A percentile compares a stretch with the other conserved stretches of the same genome.
Conservation (phyloP, 208 protist genomes). For the Trypanosoma lewisi region DNA sequence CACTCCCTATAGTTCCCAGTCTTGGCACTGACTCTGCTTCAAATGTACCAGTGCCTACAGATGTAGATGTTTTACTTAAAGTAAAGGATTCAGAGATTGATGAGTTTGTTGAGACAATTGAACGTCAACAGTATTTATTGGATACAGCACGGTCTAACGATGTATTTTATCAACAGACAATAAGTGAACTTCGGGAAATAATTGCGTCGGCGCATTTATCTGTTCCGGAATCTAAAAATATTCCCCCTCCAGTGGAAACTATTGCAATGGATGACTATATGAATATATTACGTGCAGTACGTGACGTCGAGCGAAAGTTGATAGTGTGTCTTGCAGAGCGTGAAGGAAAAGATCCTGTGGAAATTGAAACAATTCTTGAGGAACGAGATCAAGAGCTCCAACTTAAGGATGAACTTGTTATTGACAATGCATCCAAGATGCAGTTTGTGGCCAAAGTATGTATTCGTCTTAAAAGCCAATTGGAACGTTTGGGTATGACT, state of each 20-base stretch:
- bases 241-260: conserved; percentile 47
- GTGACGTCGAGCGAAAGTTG: conserved; percentile 50
- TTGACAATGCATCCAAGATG: conserved; percentile 74
- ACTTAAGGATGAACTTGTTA: conserved; percentile 72
- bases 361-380: conserved; percentile 51
- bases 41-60: conserved; percentile 9
- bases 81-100: conserved; percentile 70
- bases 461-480: conserved; percentile 68
- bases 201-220: conserved; percentile 28
- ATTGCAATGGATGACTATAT: conserved; percentile 72
- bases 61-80: conserved; percentile 43
- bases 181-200: conserved; percentile 38
- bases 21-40: not conserved
- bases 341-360: conserved; percentile 18
- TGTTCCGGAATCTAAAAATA: conserved; percentile 23
- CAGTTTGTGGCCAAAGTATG: conserved; percentile 73
- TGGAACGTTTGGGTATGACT: conserved; percentile 53
- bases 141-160: conserved; percentile 36
- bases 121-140: conserved; percentile 59
- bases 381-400: conserved; percentile 65
- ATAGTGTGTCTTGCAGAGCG: conserved; percentile 33
- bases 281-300: conserved; percentile 53
- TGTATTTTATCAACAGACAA: conserved; percentile 38
- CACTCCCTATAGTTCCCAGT: no score
- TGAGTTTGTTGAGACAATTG: conserved; percentile 50